Percentiles rank a stretch among this genome's conserved stretches.
Conservation (phyloP, 2,329 filamentous ascomycete genomes). For the Chrysoporthe deuterocubensis region DNA sequence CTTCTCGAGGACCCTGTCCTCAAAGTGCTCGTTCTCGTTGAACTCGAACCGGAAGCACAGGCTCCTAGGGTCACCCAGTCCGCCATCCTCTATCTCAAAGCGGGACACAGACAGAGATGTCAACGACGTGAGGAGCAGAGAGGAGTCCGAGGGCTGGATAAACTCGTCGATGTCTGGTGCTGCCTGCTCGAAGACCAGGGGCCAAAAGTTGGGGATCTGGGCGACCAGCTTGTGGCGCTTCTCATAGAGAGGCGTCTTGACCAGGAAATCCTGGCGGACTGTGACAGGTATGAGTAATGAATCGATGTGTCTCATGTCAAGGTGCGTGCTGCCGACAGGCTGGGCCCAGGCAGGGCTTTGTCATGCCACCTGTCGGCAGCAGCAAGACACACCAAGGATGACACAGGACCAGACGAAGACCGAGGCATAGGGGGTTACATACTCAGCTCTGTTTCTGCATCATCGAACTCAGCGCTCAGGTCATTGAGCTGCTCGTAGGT, state of each 20-base stretch:
- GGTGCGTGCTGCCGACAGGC: background rate
- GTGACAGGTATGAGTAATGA: conserved; percentile 27
- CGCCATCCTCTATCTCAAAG: conserved; percentile 72
- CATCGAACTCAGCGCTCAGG: conserved; percentile 82
- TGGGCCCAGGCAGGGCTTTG: background rate
- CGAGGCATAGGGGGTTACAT: conserved; percentile 42
- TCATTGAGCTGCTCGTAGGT: conserved; percentile 78
- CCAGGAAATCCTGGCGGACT: conserved; percentile 75
- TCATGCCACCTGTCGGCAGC: background rate
- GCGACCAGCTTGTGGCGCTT: conserved; percentile 73
- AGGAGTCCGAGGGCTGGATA: conserved; percentile 80
- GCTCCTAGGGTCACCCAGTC: conserved; percentile 77
- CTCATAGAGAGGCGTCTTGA: conserved; percentile 73
- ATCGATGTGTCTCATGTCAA: too few relatives aligned
- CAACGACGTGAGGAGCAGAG: conserved; percentile 71
- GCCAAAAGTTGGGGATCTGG: conserved; percentile 88
- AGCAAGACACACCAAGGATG: background rate
- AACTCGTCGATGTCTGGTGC: conserved; percentile 86
- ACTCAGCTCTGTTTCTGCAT: conserved; percentile 84
- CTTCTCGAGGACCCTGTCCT: conserved; percentile 81
- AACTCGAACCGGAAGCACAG: conserved; percentile 80
- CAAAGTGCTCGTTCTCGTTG: conserved; percentile 79
- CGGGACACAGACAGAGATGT: conserved; percentile 73
- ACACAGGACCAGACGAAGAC: background rate
- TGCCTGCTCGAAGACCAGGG: conserved; percentile 87